Evolutionary conservation across 345 rosid genomes (phyloP).

Genomic region (Linum usitatissimum): DNA sequence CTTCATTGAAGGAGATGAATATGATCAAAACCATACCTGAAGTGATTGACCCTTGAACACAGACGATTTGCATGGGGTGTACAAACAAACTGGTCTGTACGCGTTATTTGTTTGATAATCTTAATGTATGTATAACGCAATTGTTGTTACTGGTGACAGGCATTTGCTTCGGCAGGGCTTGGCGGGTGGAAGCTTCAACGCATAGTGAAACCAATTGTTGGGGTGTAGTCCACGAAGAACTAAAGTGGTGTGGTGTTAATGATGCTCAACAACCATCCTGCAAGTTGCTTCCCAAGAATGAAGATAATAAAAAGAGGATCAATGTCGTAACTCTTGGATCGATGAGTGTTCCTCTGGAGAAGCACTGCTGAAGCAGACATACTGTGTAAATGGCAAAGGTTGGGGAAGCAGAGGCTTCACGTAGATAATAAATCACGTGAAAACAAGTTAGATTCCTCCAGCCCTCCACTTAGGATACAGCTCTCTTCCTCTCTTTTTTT

Average conservation of each 20-base stretch:
- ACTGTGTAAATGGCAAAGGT: no score
- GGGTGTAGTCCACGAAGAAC: no score
- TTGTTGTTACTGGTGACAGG: constrained; percentile 29
- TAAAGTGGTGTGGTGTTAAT: no score
- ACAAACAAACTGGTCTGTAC: background rate
- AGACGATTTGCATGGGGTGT: background rate
- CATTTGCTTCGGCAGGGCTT: constrained; percentile 65
- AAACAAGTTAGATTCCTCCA: no score
- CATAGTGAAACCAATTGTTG: constrained; percentile 54
- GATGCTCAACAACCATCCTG: background rate
- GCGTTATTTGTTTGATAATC: background rate
- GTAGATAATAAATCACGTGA: no score
- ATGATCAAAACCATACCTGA: background rate
- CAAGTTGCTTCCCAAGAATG: background rate
- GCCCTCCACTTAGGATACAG: no score
- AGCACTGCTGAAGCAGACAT: no score
- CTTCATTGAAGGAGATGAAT: background rate
- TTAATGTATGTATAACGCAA: background rate
- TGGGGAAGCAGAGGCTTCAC: no score
- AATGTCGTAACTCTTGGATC: background rate
- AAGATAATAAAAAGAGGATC: background rate
- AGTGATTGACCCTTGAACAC: background rate
- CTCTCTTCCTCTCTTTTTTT: no score
- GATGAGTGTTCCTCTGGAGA: no score
- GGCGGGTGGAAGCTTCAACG: constrained; percentile 96